Base-by-base conservation (phyloP, 2,329 filamentous ascomycete genomes). In the Aspergillus novofumigatus region DNA sequence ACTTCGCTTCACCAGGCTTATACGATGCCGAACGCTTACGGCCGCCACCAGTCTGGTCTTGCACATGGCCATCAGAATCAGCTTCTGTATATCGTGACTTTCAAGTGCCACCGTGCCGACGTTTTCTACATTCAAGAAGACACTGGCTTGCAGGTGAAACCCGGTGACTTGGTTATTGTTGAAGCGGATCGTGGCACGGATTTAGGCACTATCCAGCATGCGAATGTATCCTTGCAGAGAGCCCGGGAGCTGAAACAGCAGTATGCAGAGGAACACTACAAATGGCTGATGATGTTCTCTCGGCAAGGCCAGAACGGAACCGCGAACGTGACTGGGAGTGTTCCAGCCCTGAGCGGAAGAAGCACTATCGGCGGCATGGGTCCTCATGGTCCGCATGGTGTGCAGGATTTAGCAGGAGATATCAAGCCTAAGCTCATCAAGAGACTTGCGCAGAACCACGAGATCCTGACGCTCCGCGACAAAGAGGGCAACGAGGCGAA, bases 251-350 rank as follows among this genome's bases (percentile, higher is more conserved):
- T 92, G 63, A 96, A 97, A 73, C 91, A 95, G 66, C 88, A 94
- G 65, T 95, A 93, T 64, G 90, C 90, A 2, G 91, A 97, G 71
- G 92, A 97, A 71, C 94, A 99, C 72, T 97, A 96, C 77, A 92
- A 92, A 69, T 97, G 93, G 91, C 82, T 99, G 53, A 96, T 97
- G 89, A 94, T 97, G 90, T 99, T 97, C 74, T 96, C 92, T 1
- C 88, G 92, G 72, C 90, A 86, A 69, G 90, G 77, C 63, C 80
- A 72, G 62, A 72, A 72, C 54, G 78, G 77, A 25, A 72, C 73
- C 3, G 70, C 75, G 11, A 75, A 72, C 52, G 71, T 73, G 4
- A 70, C 72, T 52, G 86, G 87, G 28, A 79, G 87, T 53, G 82
- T 88, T 75, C 82, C 87, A 9, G 82, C 84, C 14, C 78, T 87